These are phyloP conservation scores for Sinapis alba DNA, from an alignment of 441 rosid genomes.

Conservation along the genomic window DNA sequence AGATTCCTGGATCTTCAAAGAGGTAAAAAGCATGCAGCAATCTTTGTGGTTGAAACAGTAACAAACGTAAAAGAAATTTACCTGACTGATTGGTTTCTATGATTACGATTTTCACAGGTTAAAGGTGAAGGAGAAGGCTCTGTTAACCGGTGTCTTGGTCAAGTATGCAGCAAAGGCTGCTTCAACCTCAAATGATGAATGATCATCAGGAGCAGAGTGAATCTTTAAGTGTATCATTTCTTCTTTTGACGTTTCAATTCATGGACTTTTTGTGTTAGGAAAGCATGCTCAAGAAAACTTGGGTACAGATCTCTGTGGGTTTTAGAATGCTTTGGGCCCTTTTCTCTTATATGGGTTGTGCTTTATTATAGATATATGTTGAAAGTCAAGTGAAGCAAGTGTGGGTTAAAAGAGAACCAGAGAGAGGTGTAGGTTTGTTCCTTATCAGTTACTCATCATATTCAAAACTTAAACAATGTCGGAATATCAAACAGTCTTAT, in stretches of 20 bases:
- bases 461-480: not conserved
- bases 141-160: slow-evolving; percentile 62
- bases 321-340: not conserved
- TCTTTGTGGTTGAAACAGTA: slow-evolving; percentile 18
- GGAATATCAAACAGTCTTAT: not conserved
- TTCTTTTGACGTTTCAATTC: not conserved
- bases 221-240: not conserved
- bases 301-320: not conserved
- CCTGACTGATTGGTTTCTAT: not conserved
- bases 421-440: not conserved
- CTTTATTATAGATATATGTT: not conserved
- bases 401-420: not conserved
- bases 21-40: slow-evolving; percentile 45
- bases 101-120: slow-evolving; percentile 49
- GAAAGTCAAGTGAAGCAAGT: not conserved
- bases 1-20: slow-evolving; percentile 73
- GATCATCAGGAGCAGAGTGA: not conserved
- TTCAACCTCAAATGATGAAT: slow-evolving; percentile 41
- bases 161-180: slow-evolving; percentile 64
- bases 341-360: not conserved
- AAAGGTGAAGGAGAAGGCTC: slow-evolving; percentile 75
- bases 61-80: not conserved
- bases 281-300: not conserved
- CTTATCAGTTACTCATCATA: not conserved
- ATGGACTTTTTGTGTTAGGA: not conserved